Percentiles rank a stretch among this genome's conserved stretches.
Conservation (phyloP, 1,284 basidiomycete genomes). For the Boletus semigastroideus region DNA sequence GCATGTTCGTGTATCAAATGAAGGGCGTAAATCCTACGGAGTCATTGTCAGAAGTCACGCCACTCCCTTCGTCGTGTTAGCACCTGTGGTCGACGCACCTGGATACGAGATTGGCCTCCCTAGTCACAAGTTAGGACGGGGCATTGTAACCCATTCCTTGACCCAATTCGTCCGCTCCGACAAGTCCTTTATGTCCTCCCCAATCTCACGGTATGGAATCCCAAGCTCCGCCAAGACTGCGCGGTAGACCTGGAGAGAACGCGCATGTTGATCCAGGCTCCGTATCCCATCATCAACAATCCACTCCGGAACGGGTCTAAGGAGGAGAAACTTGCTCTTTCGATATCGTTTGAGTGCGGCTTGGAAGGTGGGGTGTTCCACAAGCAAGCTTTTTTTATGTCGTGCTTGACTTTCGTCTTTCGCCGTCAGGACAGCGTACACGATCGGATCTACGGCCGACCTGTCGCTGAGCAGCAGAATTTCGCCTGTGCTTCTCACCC, state of each 20-base stretch:
- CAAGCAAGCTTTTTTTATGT: slow-evolving; percentile 36
- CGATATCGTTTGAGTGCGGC: slow-evolving; percentile 43
- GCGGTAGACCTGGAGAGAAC: slow-evolving; percentile 42
- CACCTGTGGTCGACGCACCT: neutral
- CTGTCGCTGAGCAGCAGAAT: slow-evolving; percentile 55
- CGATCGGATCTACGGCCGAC: slow-evolving; percentile 60
- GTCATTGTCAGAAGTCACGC: slow-evolving; percentile 1
- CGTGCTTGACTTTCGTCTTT: slow-evolving; percentile 36
- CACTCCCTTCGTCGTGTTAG: neutral
- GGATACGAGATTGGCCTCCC: neutral
- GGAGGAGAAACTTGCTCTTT: slow-evolving; percentile 45
- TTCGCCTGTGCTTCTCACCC: slow-evolving; percentile 16
- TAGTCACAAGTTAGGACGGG: slow-evolving; percentile 14
- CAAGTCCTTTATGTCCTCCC: slow-evolving; percentile 40
- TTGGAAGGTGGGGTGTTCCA: slow-evolving; percentile 41
- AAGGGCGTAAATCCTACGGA: neutral
- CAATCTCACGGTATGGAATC: slow-evolving; percentile 49
- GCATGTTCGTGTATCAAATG: neutral
- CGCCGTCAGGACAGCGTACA: slow-evolving; percentile 54
- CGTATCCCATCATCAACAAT: slow-evolving; percentile 61
- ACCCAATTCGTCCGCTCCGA: slow-evolving; percentile 31
- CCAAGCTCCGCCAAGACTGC: slow-evolving; percentile 42
- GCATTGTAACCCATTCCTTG: slow-evolving; percentile 12
- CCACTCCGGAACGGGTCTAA: slow-evolving; percentile 59
- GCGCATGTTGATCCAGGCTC: slow-evolving; percentile 48